These are phyloP conservation scores for Chytridiales sp. DNA, from an alignment of 371 early-diverging fungal species.

Conservation along the genomic window DNA sequence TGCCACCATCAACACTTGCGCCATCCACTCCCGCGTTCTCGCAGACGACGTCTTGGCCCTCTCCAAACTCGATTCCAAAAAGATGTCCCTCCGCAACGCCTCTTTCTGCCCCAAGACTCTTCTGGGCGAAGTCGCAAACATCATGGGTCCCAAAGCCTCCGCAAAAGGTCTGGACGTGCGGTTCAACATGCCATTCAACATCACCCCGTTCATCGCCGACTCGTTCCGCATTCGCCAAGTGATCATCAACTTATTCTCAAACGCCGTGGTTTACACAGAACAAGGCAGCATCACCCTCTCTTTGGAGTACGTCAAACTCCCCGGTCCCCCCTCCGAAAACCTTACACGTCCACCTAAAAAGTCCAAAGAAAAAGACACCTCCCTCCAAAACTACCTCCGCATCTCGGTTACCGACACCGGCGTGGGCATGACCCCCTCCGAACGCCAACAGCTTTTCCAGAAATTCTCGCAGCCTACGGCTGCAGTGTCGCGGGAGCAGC, in stretches of 20 bases:
- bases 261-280: slow-evolving; percentile 19
- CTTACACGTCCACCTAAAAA: no score
- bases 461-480: slow-evolving; percentile 53
- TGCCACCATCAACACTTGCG: slow-evolving; percentile 7
- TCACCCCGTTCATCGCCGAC: slow-evolving; percentile 8
- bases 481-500: slow-evolving; percentile 9
- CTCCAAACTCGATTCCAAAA: background rate
- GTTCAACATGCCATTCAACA: slow-evolving; percentile 6
- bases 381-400: slow-evolving; percentile 10
- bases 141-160: slow-evolving; percentile 8
- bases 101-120: slow-evolving; percentile 6
- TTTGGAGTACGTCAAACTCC: no score
- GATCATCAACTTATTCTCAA: slow-evolving; percentile 19
- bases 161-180: slow-evolving; percentile 14
- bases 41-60: slow-evolving; percentile 10
- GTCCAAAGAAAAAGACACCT: no score
- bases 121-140: slow-evolving; percentile 12
- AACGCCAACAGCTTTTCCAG: slow-evolving; percentile 52
- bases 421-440: slow-evolving; percentile 59
- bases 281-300: background rate
- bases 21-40: slow-evolving; percentile 4
- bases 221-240: slow-evolving; percentile 13
- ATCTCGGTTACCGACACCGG: slow-evolving; percentile 62
- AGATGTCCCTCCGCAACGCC: no score
- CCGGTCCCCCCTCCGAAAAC: no score